A percentile compares a stretch with the other conserved stretches of the same genome.
These are phyloP conservation scores for Eudorina sp. DNA, from an alignment of 139 green algal genomes.

Conservation along the genomic window DNA sequence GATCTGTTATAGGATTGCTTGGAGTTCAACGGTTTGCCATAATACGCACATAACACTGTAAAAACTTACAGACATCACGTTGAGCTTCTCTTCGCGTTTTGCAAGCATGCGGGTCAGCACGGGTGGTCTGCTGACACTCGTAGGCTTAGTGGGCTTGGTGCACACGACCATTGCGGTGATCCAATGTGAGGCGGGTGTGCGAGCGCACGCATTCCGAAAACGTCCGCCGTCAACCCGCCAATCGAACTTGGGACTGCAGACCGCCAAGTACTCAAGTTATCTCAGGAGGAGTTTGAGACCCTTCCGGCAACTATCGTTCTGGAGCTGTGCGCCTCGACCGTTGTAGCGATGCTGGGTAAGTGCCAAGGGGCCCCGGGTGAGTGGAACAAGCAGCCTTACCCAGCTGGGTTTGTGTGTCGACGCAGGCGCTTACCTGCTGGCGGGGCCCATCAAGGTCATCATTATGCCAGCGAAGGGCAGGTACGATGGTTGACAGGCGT, in stretches of 20 bases:
- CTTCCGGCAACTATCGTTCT: slow-evolving; percentile 33
- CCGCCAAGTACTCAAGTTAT: slow-evolving; percentile 47
- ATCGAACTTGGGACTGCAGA: slow-evolving; percentile 13
- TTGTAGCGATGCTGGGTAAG: slow-evolving; percentile 6
- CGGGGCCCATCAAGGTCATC: slow-evolving; percentile 34
- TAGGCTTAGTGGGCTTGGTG: slow-evolving; percentile 29
- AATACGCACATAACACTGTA: too few species aligned
- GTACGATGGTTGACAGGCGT: slow-evolving; percentile 15
- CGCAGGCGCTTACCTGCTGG: slow-evolving; percentile 45
- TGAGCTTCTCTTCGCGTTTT: too few species aligned
- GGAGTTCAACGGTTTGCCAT: too few species aligned
- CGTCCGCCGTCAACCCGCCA: neutral
- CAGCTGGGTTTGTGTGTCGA: neutral
- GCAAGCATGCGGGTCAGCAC: slow-evolving; percentile 24
- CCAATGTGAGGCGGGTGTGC: slow-evolving; percentile 27
- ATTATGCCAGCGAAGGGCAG: slow-evolving; percentile 41
- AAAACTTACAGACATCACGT: too few species aligned
- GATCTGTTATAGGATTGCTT: too few species aligned
- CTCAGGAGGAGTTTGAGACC: slow-evolving; percentile 53
- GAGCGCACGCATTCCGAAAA: neutral
- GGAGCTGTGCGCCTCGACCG: neutral
- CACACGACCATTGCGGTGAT: slow-evolving; percentile 50
- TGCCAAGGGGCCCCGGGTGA: neutral
- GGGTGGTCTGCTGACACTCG: slow-evolving; percentile 15
- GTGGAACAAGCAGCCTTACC: neutral